Evolutionary conservation across 352 stramenopile species (phyloP), one percentile per base, ranked within the genome.

Genomic region (Globisporangium barbulae): DNA sequence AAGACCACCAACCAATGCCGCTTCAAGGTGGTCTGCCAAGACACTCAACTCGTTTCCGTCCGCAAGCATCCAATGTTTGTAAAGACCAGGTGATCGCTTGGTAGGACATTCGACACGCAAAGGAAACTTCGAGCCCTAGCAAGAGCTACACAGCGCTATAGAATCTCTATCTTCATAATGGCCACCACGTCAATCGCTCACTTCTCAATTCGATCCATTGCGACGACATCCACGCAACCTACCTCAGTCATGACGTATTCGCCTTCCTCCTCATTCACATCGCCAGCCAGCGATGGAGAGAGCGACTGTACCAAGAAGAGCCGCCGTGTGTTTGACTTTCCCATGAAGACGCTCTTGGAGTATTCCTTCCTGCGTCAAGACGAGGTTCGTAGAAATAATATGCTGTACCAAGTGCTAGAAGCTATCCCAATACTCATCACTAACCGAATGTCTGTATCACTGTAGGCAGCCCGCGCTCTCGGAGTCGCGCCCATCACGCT

Each of bases 401-500:
- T 28, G 25, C 25, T 28, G 25, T 28, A 28, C 25, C 25, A 28
- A 28, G 25, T 5, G 12, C 10, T 9, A 41, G 12, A 3, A 41
- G 12, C 35, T 41, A 41, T 41, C 12, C 15, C 12, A 41, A 12
- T 41, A 41, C 17, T 1, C 17, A 8, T 21, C 33, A 17, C 22
- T 13, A 33, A 54, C 22, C 13, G 8, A 33, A 5, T 53, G 5
- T 2, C 10, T 54, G 48, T 21, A 22, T 22, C 5, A 15, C 28
- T 61, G 7, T 39, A 79, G 63, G 81, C 81, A 3, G 81, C 81
- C 19, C 70, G 56, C 28, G 50, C 59, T 0, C 70, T 90, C 0
- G 64, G 63, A 1, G 73, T 88, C 17, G 65, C 81, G 4, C 64
- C 78, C 8, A 85, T 90, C 74, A 89, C 81, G 6, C 75, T 90